These are phyloP conservation scores for Blastobotrys americana DNA, from an alignment of 805 yeast species.

Conservation along the genomic window DNA sequence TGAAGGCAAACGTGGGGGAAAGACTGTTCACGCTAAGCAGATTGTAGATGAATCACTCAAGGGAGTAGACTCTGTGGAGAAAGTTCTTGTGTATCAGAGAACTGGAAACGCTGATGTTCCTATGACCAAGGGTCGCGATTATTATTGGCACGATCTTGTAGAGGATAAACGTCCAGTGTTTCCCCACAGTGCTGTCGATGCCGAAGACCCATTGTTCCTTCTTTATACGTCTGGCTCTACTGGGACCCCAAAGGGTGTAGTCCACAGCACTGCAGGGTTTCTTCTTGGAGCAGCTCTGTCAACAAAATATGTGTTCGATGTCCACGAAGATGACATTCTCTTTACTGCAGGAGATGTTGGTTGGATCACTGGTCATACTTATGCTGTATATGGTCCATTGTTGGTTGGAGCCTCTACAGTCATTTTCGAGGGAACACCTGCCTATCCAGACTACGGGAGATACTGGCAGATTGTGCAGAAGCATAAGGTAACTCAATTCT, in stretches of 20 bases:
- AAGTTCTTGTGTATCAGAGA: slow-evolving; percentile 81
- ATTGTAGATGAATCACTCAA: slow-evolving; percentile 92
- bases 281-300: slow-evolving; percentile 87
- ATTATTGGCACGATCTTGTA: slow-evolving; percentile 91
- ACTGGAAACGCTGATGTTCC: slow-evolving; percentile 65
- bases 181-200: slow-evolving; percentile 78
- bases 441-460: slow-evolving; percentile 89
- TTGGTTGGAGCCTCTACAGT: slow-evolving; percentile 81
- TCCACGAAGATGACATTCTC: slow-evolving; percentile 75
- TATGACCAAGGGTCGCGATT: slow-evolving; percentile 73
- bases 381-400: slow-evolving; percentile 90
- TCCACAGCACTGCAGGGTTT: slow-evolving; percentile 91
- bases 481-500: slow-evolving; percentile 82
- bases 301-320: slow-evolving; percentile 86
- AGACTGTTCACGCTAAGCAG: slow-evolving; percentile 81
- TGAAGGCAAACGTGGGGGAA: slow-evolving; percentile 94
- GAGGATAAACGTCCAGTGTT: slow-evolving; percentile 73
- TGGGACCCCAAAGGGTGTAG: slow-evolving; percentile 97
- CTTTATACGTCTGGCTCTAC: slow-evolving; percentile 97
- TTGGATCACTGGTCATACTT: slow-evolving; percentile 98
- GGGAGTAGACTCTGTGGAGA: slow-evolving; percentile 60
- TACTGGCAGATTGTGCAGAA: slow-evolving; percentile 91
- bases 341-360: slow-evolving; percentile 99
- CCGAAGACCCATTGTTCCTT: slow-evolving; percentile 93
- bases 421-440: slow-evolving; percentile 95